Evolutionary conservation across 2,329 filamentous ascomycete genomes (phyloP), one percentile per base, ranked within the genome.

Genomic region (Penicillium oxalicum): DNA sequence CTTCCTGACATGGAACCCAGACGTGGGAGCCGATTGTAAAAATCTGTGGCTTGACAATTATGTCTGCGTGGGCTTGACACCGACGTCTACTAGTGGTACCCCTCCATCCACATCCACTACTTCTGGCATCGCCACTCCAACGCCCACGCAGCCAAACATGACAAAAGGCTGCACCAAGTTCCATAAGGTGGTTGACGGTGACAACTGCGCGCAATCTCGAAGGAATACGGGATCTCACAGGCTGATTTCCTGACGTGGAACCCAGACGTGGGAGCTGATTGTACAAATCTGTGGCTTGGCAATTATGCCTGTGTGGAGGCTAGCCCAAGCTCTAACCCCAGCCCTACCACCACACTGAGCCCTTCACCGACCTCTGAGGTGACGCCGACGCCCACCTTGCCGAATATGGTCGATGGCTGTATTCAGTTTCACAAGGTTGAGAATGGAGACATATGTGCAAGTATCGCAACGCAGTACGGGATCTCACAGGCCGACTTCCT

Each of bases 391-490:
- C 35, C 35, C 25, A 37, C n/a, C 11, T 18, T 18, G 35, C 13
- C 2, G 13, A 18, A 18, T 8, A 37, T 24, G 35, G n/a, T 24
- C n/a, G 6, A 18, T 18, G 35, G n/a, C 35, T 37, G 35, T n/a
- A n/a, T 12, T n/a, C 35, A 18, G 13, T 37, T 37, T 18, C 13
- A 37, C 35, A 9, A 12, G 9, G 35, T 37, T 18, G 35, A 4
- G 13, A 18, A n/a, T n/a, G 35, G n/a, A 9, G 13, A 37, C 35
- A 8, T 2, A 2, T 59, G 58, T 26, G 24, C 13, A 4, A n/a
- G 33, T 11, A 56, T 60, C 32, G 48, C 49, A 3, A n/a, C 40
- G 1, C 6, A 9, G 1, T 9, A 9, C 1, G 8, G 33, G 33
- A 35, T 35, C 33, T 35, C 33, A 13, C 33, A 12, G 11, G 6